Evolutionary conservation across 371 early-diverging fungal genomes (phyloP).

Genomic region (Nematocida sp.): DNA sequence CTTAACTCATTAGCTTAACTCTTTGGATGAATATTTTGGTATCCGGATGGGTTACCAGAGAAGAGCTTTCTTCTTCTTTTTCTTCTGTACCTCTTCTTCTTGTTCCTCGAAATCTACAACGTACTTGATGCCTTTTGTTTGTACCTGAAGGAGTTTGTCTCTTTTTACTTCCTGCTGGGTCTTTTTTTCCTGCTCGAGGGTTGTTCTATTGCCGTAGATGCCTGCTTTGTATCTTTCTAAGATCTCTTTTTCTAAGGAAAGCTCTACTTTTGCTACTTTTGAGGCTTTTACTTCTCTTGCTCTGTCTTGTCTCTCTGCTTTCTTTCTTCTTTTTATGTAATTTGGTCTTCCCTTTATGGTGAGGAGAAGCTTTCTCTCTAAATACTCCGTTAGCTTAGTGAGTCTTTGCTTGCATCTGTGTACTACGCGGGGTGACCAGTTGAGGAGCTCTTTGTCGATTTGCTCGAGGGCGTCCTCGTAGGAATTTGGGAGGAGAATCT

Average conservation of each 20-base stretch:
- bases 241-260: slow-evolving; percentile 89
- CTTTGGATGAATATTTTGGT: too few species aligned
- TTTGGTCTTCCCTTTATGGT: slow-evolving; percentile 70
- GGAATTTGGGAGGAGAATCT: slow-evolving; percentile 80
- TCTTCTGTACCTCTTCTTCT: slow-evolving; percentile 20
- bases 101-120: slow-evolving; percentile 63
- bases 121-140: slow-evolving; percentile 54
- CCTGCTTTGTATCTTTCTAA: slow-evolving; percentile 84
- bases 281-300: slow-evolving; percentile 83
- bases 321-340: slow-evolving; percentile 75
- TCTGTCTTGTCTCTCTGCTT: slow-evolving; percentile 81
- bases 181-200: slow-evolving; percentile 72
- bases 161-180: slow-evolving; percentile 54
- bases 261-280: slow-evolving; percentile 83
- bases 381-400: slow-evolving; percentile 88
- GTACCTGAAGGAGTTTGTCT: slow-evolving; percentile 63
- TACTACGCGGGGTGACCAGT: slow-evolving; percentile 81
- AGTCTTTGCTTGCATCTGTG: slow-evolving; percentile 95
- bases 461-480: slow-evolving; percentile 81
- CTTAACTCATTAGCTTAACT: too few species aligned
- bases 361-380: slow-evolving; percentile 83
- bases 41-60: too few species aligned
- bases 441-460: slow-evolving; percentile 82
- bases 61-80: slow-evolving; percentile 22
- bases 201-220: slow-evolving; percentile 73